Evolutionary conservation across 176 grass and related monocot genomes (phyloP), one percentile per base, ranked within the genome.

Genomic region (Otatea glauca): DNA sequence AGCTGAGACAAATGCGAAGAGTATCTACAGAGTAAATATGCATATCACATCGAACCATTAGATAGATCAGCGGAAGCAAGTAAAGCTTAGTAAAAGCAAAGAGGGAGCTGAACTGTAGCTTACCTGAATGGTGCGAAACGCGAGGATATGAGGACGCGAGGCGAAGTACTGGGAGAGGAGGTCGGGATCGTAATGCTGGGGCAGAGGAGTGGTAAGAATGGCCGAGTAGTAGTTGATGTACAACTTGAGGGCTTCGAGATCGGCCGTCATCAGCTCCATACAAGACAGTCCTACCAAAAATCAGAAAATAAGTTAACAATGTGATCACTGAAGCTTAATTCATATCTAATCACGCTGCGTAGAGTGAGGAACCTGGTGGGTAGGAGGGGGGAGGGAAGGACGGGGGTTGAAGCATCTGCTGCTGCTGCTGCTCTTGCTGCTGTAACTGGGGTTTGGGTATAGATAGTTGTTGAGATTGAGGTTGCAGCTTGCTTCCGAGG

Each of bases 251-350:
- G 89, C 86, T 85, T 95, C 91, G 12, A 86, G n/a, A 84, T 98
- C 93, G 25, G 96, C 89, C 88, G 89, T 98, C 89, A 95, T 87
- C 74, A 98, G 38, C 75, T 95, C 96, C 83, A 92, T 85, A 86
- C 80, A 90, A n/a, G 93, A 98, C 62, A 98, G 53, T 0, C 93
- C 96, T 98, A 63, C 62, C 21, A 45, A 68, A 61, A 51, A 12
- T 20, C 14, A 65, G 17, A 64, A 43, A 14, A 42, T 34, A 67
- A 38, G 58, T 20, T 50, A 81, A 41, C 11, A 66, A 37, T 69
- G 49, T 77, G 50, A 80, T 12, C n/a, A 32, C 17, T 50, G 43
- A 86, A 75, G 34, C 48, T 69, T 67, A 86, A 77, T 48, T 68
- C 17, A 66, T 65, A 39, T 50, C 48, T 43, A 80, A 24, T 80